phyloP scores from a whole-genome alignment of 2,329 filamentous ascomycete species.

The Elsinoe perseae region DNA sequence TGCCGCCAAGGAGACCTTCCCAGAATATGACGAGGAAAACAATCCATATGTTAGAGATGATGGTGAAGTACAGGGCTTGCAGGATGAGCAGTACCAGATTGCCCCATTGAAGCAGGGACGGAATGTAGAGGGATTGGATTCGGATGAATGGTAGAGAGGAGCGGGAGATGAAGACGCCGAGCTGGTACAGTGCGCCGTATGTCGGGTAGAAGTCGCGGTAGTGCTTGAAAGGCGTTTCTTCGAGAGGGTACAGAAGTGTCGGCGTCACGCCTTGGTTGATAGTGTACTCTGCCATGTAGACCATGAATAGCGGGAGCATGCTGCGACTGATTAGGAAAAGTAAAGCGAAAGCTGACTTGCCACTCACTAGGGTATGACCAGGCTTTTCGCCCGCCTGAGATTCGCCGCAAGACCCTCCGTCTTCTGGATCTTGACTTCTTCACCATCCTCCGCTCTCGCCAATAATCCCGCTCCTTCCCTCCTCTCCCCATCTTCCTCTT shows the following conservation, averaged over 20 bases:
- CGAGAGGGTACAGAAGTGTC: slow-evolving; percentile 77
- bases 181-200: slow-evolving; percentile 89
- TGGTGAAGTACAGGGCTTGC: slow-evolving; percentile 65
- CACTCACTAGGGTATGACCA: slow-evolving; percentile 64
- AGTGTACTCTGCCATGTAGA: slow-evolving; percentile 93
- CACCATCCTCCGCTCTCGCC: neutral
- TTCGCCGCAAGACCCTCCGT: slow-evolving; percentile 28
- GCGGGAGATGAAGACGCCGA: slow-evolving; percentile 89
- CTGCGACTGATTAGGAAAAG: slow-evolving; percentile 27
- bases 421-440: slow-evolving; percentile 9
- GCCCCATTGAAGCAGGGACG: slow-evolving; percentile 69
- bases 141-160: slow-evolving; percentile 84
- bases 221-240: slow-evolving; percentile 65
- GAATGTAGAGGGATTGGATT: slow-evolving; percentile 71
- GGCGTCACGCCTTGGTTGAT: slow-evolving; percentile 94
- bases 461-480: slow-evolving; percentile 21
- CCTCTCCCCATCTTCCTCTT: slow-evolving; percentile 27
- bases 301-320: slow-evolving; percentile 85
- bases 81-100: slow-evolving; percentile 67
- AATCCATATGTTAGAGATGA: slow-evolving; percentile 79
- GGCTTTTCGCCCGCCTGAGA: slow-evolving; percentile 56
- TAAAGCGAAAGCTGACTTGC: slow-evolving; percentile 4
- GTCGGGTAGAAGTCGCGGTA: slow-evolving; percentile 89
- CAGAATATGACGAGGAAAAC: slow-evolving; percentile 82
- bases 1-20: slow-evolving; percentile 84